phyloP scores from a whole-genome alignment of 108 stramenopile genomes.

The Skeletonema tropicum region DNA sequence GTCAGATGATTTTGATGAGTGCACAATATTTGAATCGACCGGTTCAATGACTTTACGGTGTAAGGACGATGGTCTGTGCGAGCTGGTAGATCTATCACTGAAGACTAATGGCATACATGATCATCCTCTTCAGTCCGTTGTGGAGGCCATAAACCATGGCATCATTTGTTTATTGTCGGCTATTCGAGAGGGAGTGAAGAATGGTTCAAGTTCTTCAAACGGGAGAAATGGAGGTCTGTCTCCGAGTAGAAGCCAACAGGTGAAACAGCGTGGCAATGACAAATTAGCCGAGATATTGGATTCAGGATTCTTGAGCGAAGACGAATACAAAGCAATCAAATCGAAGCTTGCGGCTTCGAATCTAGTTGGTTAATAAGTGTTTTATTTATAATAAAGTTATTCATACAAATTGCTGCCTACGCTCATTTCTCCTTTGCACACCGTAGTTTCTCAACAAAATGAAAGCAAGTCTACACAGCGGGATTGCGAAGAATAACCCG shows the following conservation, averaged over 20 bases:
- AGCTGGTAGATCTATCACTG: conserved; percentile 28
- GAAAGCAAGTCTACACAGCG: conserved; percentile 49
- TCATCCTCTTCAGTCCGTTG: conserved; percentile 28
- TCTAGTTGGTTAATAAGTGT: not conserved
- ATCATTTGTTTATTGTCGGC: conserved; percentile 26
- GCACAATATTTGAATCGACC: conserved; percentile 22
- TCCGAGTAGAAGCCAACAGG: not conserved
- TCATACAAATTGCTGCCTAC: conserved; percentile 3
- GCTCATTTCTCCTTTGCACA: conserved; percentile 31
- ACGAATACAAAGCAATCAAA: conserved; percentile 5
- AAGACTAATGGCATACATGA: conserved; percentile 5
- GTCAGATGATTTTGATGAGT: conserved; percentile 33
- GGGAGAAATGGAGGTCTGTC: not conserved
- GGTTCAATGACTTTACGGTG: conserved; percentile 28
- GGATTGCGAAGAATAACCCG: conserved; percentile 63
- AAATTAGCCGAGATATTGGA: not conserved
- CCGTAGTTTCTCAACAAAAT: conserved; percentile 37
- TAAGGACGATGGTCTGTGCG: conserved; percentile 29
- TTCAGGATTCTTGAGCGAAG: not conserved
- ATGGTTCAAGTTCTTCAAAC: not conserved
- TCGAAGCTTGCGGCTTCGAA: not conserved
- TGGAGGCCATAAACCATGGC: conserved; percentile 31
- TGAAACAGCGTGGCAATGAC: not conserved
- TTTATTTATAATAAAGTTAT: not conserved
- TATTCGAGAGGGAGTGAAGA: conserved; percentile 25